These are phyloP conservation scores for Truncatella angustata DNA, from an alignment of 2,329 filamentous ascomycete genomes.

Conservation along the genomic window DNA sequence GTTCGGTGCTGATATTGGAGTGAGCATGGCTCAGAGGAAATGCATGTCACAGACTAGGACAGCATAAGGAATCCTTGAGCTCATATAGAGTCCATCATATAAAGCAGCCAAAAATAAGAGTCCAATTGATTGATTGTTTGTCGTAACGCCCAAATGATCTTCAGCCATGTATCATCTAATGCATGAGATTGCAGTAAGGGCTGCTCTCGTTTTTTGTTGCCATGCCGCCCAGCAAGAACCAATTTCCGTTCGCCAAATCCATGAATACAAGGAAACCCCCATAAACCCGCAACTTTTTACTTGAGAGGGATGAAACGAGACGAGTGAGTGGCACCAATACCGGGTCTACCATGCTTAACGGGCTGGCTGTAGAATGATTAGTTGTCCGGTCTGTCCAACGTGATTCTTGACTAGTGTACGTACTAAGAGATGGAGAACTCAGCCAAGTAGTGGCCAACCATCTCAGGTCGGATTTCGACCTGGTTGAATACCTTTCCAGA, in stretches of 20 bases:
- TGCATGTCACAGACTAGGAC: too few species aligned
- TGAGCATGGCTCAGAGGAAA: too few species aligned
- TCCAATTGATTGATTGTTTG: neutral
- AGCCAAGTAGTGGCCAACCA: slow-evolving; percentile 99
- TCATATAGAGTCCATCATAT: too few species aligned
- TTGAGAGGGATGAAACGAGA: slow-evolving; percentile 99
- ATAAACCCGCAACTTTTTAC: slow-evolving; percentile 68
- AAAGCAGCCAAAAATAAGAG: too few species aligned
- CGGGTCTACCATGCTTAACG: slow-evolving; percentile 99
- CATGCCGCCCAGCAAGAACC: slow-evolving; percentile 48
- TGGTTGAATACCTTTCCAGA: slow-evolving; percentile 99
- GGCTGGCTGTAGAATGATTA: slow-evolving; percentile 76
- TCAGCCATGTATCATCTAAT: slow-evolving; percentile 45
- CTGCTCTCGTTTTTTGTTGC: slow-evolving; percentile 26
- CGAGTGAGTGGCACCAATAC: slow-evolving; percentile 99
- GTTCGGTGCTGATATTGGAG: too few species aligned
- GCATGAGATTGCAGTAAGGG: slow-evolving; percentile 40
- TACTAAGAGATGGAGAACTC: slow-evolving; percentile 99
- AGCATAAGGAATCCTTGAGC: too few species aligned
- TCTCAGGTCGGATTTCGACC: slow-evolving; percentile 99
- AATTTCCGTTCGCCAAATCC: slow-evolving; percentile 57
- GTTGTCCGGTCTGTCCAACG: slow-evolving; percentile 21
- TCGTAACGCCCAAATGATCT: slow-evolving; percentile 27
- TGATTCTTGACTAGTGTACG: slow-evolving; percentile 39
- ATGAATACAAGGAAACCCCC: slow-evolving; percentile 57